Evolutionary conservation across 257 asterid species (phyloP).

Genomic region (Striga asiatica): DNA sequence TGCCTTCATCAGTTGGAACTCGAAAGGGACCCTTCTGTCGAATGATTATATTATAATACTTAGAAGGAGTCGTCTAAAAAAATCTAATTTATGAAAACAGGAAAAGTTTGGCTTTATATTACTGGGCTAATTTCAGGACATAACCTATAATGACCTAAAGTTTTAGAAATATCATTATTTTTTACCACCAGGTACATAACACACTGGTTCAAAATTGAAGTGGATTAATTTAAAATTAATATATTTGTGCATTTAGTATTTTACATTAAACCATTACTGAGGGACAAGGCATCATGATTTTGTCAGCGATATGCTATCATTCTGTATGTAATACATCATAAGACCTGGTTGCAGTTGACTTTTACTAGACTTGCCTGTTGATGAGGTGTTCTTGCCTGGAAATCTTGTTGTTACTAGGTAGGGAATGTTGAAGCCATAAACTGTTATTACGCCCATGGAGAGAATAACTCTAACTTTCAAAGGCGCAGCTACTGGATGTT

Average conservation of each 20-base stretch:
- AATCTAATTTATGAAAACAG: background rate
- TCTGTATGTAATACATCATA: no score
- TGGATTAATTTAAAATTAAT: no score
- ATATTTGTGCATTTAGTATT: no score
- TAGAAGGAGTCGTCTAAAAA: background rate
- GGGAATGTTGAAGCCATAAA: conserved; percentile 84
- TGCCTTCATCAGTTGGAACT: background rate
- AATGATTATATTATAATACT: background rate
- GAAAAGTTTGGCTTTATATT: background rate
- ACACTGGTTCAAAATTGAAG: no score
- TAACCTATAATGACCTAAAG: background rate
- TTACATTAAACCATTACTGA: no score
- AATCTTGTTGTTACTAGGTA: conserved; percentile 48
- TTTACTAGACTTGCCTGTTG: no score
- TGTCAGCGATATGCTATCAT: no score
- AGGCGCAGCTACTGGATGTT: conserved; percentile 98
- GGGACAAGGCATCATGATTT: no score
- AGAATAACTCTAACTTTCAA: conserved; percentile 65
- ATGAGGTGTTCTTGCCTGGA: conserved; percentile 18
- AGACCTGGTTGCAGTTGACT: no score
- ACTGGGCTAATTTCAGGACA: conserved; percentile 11
- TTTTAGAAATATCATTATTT: conserved; percentile 3
- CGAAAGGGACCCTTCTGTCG: background rate
- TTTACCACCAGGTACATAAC: background rate
- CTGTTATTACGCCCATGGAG: conserved; percentile 96